A percentile compares a stretch with the other conserved stretches of the same genome.
phyloP scores from a whole-genome alignment of 1,284 basidiomycete genomes.

The Cutaneotrichosporon sp. region DNA sequence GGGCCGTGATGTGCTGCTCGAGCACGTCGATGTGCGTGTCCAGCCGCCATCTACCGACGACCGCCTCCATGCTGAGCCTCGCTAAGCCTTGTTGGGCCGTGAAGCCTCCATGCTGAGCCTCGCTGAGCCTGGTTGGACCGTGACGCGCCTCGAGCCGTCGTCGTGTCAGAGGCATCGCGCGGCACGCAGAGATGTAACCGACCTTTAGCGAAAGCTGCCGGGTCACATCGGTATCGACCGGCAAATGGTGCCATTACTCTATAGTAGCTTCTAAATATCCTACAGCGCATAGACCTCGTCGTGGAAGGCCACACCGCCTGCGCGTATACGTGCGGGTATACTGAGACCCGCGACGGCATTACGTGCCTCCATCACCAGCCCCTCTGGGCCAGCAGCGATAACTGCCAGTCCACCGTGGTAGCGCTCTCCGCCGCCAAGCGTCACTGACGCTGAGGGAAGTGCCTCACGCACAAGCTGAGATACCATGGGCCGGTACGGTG shows the following conservation, averaged over 20 bases:
- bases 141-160: no score
- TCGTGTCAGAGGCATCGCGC: no score
- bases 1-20: no score
- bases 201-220: no score
- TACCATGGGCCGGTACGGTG: conserved; percentile 34
- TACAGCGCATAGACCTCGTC: conserved; percentile 41
- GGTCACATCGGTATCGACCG: no score
- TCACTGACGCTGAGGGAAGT: conserved; percentile 12
- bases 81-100: no score
- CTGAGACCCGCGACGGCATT: conserved; percentile 37
- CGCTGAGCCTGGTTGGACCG: no score
- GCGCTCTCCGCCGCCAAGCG: background rate
- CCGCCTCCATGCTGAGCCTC: no score
- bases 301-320: conserved; percentile 38
- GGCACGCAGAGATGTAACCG: no score
- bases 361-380: conserved; percentile 37
- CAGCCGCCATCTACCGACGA: no score
- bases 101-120: no score
- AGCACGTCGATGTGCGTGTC: no score
- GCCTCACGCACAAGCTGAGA: conserved; percentile 35
- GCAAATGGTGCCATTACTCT: background rate
- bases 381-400: conserved; percentile 41
- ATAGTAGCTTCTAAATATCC: background rate
- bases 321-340: conserved; percentile 23
- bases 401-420: conserved; percentile 34